These are phyloP conservation scores for Aquilaria yunnanensis DNA, from an alignment of 345 rosid species.

Conservation along the genomic window DNA sequence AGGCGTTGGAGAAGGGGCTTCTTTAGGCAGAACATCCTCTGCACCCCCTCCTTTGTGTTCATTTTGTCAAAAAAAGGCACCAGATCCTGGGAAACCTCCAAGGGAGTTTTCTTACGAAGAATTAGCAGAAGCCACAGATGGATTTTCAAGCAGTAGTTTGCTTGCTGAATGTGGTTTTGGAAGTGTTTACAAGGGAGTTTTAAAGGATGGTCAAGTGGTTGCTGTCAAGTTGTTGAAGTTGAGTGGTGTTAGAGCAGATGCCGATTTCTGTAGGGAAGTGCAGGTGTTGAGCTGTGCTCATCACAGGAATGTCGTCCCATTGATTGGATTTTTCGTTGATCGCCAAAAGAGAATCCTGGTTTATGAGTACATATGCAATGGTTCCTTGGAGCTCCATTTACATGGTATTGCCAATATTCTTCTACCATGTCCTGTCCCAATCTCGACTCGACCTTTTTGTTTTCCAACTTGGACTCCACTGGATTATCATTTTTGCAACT, in stretches of 20 bases:
- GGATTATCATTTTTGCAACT: too few relatives aligned
- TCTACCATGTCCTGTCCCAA: neutral
- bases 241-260: conserved; percentile 45
- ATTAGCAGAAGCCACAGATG: conserved; percentile 52
- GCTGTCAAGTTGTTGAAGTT: conserved; percentile 60
- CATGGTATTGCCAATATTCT: conserved; percentile 36
- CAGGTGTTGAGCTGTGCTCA: conserved; percentile 70
- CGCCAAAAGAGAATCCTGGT: conserved; percentile 48
- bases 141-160: conserved; percentile 53
- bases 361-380: conserved; percentile 70
- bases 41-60: conserved; percentile 74
- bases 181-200: conserved; percentile 44
- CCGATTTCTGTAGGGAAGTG: conserved; percentile 68
- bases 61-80: conserved; percentile 63
- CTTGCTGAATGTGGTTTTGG: conserved; percentile 67
- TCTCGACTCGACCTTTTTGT: too few relatives aligned
- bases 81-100: conserved; percentile 67
- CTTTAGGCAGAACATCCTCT: conserved; percentile 50
- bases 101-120: conserved; percentile 46
- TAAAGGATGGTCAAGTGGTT: conserved; percentile 57
- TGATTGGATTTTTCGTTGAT: conserved; percentile 59
- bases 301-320: conserved; percentile 66
- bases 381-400: conserved; percentile 63
- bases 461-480: too few relatives aligned
- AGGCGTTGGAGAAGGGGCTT: conserved; percentile 32